Evolutionary conservation across 2,329 filamentous ascomycete species (phyloP).

Genomic region (Talaromyces sp.): DNA sequence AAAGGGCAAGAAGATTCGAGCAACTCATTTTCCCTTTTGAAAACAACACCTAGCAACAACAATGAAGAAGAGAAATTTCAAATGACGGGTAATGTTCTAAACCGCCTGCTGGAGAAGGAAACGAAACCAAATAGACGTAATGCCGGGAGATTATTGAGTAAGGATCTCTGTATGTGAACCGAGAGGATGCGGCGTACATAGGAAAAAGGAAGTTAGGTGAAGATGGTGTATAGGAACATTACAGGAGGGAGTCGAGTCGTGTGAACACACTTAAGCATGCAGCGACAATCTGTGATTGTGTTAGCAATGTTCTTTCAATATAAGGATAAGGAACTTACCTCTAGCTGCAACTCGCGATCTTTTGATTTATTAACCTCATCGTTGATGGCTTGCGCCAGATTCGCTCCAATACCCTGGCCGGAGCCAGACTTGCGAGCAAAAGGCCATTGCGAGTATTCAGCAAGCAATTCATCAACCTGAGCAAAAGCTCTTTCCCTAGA

Average conservation of each 20-base stretch:
- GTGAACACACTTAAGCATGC: constrained; percentile 98
- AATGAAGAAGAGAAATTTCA: constrained; percentile 8
- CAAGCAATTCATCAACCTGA: constrained; percentile 91
- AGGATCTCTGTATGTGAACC: constrained; percentile 2
- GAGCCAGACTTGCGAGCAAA: constrained; percentile 78
- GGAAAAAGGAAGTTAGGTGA: constrained; percentile 10
- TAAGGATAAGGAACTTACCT: constrained; percentile 58
- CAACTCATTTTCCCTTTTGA: neutral
- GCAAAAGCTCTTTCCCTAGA: constrained; percentile 90
- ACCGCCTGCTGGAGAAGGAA: constrained; percentile 15
- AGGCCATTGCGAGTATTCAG: constrained; percentile 96
- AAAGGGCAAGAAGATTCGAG: neutral
- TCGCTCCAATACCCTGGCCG: constrained; percentile 82
- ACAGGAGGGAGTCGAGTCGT: constrained; percentile 91
- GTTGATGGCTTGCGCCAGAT: constrained; percentile 78
- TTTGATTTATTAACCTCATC: constrained; percentile 85
- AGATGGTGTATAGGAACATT: constrained; percentile 20
- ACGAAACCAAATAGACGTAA: constrained; percentile 5
- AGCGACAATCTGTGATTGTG: constrained; percentile 64
- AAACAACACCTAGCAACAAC: constrained; percentile 13
- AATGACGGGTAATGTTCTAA: constrained; percentile 16
- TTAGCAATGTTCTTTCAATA: constrained; percentile 18
- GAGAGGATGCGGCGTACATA: constrained; percentile 8
- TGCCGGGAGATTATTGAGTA: constrained; percentile 1
- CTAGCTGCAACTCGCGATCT: constrained; percentile 92